Conservation (phyloP, 2,329 filamentous ascomycete species). For the Aspergillus glaucus region DNA sequence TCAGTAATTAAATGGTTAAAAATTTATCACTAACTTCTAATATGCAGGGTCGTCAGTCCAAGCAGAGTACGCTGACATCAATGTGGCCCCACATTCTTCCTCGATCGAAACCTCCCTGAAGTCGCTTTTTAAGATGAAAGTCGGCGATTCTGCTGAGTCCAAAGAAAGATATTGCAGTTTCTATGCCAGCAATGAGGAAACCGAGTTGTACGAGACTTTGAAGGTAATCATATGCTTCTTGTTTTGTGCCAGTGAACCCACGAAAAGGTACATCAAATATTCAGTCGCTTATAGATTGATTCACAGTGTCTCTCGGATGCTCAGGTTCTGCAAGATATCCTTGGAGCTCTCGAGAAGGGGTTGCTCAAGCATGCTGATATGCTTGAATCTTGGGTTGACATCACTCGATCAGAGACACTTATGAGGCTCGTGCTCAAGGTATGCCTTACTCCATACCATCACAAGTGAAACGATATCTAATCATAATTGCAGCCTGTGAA, state of each 20-base stretch:
- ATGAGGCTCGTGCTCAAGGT: conserved; percentile 30
- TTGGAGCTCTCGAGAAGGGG: conserved; percentile 7
- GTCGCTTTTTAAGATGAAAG: neutral
- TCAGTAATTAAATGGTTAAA: conserved; percentile 8
- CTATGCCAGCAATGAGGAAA: neutral
- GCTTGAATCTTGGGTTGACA: conserved; percentile 24
- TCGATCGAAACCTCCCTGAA: neutral
- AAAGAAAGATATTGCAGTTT: conserved; percentile 7
- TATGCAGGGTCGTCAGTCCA: conserved; percentile 1
- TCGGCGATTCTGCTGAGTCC: neutral
- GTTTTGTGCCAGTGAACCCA: neutral
- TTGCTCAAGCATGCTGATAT: conserved; percentile 33
- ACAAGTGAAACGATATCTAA: conserved; percentile 9
- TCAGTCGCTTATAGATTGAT: conserved; percentile 8
- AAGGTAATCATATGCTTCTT: conserved; percentile 2
- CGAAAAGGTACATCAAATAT: neutral
- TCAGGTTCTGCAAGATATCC: conserved; percentile 11
- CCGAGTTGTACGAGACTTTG: neutral
- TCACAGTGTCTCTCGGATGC: conserved; percentile 16
- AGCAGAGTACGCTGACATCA: conserved; percentile 8
- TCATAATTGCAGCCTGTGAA: conserved; percentile 11
- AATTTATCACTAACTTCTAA: neutral
- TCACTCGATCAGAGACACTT: conserved; percentile 14
- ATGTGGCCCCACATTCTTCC: neutral
- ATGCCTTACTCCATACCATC: conserved; percentile 7